phyloP scores from a whole-genome alignment of 179 eudicot genomes.

The Silene noctiflora region DNA sequence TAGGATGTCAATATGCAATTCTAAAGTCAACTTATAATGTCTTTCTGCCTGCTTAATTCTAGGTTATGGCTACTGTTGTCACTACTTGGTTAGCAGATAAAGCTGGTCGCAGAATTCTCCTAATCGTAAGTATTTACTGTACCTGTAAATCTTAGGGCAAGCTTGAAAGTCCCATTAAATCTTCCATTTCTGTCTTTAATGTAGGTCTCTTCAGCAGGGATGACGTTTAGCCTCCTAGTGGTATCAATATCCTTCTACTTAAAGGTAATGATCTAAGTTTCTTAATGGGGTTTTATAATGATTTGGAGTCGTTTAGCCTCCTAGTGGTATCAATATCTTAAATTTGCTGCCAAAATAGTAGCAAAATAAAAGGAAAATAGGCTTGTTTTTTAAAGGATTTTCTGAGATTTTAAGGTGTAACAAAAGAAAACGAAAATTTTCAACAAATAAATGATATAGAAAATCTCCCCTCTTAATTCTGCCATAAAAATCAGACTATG shows the following conservation, averaged over 20 bases:
- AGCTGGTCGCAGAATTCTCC: slow-evolving; percentile 88
- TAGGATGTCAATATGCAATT: not conserved
- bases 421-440: not conserved
- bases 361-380: not conserved
- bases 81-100: slow-evolving; percentile 84
- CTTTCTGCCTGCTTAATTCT: slow-evolving; percentile 18
- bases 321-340: no score
- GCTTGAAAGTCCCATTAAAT: no score
- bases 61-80: slow-evolving; percentile 82
- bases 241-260: slow-evolving; percentile 65
- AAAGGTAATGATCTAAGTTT: slow-evolving; percentile 49
- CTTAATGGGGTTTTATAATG: not conserved
- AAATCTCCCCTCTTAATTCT: not conserved
- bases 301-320: not conserved
- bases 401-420: not conserved
- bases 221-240: slow-evolving; percentile 70
- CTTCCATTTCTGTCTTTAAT: slow-evolving; percentile 21
- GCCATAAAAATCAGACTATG: not conserved
- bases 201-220: slow-evolving; percentile 70
- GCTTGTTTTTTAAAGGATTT: not conserved
- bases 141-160: not conserved
- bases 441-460: not conserved
- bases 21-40: slow-evolving; percentile 10
- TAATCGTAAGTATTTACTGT: slow-evolving; percentile 51
- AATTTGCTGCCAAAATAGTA: not conserved